A percentile compares a stretch with the other conserved stretches of the same genome.
Evolutionary conservation across 2,329 filamentous ascomycete genomes (phyloP).

Genomic region (Colletotrichum phormii): DNA sequence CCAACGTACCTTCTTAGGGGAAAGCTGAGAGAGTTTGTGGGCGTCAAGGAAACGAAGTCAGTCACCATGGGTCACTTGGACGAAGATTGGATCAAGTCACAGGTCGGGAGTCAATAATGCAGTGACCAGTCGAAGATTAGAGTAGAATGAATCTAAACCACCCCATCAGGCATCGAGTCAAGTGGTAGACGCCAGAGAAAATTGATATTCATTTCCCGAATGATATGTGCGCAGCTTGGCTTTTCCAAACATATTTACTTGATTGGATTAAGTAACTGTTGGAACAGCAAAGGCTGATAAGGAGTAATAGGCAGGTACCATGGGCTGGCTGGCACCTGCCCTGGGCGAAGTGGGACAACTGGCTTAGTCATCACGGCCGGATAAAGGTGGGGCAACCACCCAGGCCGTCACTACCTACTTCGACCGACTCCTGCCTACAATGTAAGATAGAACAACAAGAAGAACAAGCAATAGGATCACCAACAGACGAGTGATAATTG

Average conservation of each 20-base stretch:
- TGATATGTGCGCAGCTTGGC: slow-evolving; percentile 11
- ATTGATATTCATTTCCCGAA: slow-evolving; percentile 15
- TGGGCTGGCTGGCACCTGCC: too few species aligned
- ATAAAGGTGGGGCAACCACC: too few species aligned
- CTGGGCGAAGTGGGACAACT: too few species aligned
- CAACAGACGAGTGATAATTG: too few species aligned
- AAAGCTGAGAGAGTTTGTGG: slow-evolving; percentile 26
- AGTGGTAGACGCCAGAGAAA: not conserved
- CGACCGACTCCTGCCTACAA: too few species aligned
- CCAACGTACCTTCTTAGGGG: slow-evolving; percentile 43
- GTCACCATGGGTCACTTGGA: slow-evolving; percentile 20
- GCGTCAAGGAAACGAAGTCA: not conserved
- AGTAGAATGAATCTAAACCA: not conserved
- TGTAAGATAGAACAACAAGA: too few species aligned
- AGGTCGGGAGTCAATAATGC: not conserved
- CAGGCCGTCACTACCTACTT: too few species aligned
- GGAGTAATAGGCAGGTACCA: too few species aligned
- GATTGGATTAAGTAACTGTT: too few species aligned
- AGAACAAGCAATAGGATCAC: too few species aligned
- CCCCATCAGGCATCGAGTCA: not conserved
- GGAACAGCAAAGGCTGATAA: too few species aligned
- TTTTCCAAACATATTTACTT: slow-evolving; percentile 12
- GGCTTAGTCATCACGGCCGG: too few species aligned
- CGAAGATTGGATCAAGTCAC: slow-evolving; percentile 14
- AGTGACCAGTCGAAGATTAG: not conserved